phyloP scores from a whole-genome alignment of 164 flowering plant species.

The Pachysandra terminalis region DNA sequence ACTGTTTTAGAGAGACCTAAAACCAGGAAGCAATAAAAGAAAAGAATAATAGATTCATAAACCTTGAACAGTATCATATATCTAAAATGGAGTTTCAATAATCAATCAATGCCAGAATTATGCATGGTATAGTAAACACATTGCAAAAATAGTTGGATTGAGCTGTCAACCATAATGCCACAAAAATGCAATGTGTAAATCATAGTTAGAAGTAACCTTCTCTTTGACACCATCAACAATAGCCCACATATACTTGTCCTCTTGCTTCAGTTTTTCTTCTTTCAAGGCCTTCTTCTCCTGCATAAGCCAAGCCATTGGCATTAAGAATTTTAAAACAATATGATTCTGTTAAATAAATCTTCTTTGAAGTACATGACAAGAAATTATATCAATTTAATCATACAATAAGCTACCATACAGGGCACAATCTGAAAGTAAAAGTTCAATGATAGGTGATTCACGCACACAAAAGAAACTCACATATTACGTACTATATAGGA shows the following conservation, averaged over 20 bases:
- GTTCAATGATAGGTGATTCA: too few relatives aligned
- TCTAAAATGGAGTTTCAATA: background rate
- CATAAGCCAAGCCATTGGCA: background rate
- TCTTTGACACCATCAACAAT: conserved; percentile 95
- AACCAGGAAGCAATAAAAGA: too few relatives aligned
- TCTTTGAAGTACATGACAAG: background rate
- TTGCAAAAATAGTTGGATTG: background rate
- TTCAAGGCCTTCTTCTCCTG: conserved; percentile 94
- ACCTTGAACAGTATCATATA: background rate
- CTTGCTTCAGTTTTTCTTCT: conserved; percentile 84
- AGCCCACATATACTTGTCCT: conserved; percentile 99
- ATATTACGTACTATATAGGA: too few relatives aligned
- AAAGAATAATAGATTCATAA: too few relatives aligned
- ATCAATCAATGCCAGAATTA: too few relatives aligned
- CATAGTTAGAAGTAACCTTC: conserved; percentile 54
- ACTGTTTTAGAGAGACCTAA: too few relatives aligned
- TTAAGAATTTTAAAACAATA: too few relatives aligned
- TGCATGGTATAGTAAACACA: background rate
- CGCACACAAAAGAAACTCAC: too few relatives aligned
- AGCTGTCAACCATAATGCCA: background rate
- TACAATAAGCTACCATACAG: too few relatives aligned
- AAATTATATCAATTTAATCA: too few relatives aligned
- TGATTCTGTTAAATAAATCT: background rate
- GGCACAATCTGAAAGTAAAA: too few relatives aligned
- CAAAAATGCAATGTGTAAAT: background rate